phyloP scores from a whole-genome alignment of 768 basidiomycete species.

The Rickenella mellea region DNA sequence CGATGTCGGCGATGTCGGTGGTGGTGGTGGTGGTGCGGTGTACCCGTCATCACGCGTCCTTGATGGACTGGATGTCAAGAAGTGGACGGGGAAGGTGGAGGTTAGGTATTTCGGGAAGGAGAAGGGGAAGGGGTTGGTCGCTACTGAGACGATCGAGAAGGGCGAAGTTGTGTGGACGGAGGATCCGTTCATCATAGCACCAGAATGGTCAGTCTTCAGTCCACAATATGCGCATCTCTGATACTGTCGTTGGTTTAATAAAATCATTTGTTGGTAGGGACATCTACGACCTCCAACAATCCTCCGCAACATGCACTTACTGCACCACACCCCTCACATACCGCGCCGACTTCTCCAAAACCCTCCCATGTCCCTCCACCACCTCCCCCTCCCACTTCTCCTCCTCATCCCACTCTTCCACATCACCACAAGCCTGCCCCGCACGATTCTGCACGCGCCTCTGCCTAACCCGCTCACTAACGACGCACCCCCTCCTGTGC shows the following conservation, averaged over 20 bases:
- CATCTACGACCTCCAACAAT: constrained; percentile 59
- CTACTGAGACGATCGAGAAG: constrained; percentile 51
- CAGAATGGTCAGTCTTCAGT: constrained; percentile 52
- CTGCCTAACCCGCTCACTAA: constrained; percentile 56
- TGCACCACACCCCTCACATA: constrained; percentile 63
- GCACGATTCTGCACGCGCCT: constrained; percentile 74
- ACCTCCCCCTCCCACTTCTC: constrained; percentile 15
- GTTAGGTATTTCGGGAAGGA: constrained; percentile 58
- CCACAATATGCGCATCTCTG: constrained; percentile 1
- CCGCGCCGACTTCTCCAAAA: constrained; percentile 27
- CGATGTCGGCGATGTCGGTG: constrained; percentile 5
- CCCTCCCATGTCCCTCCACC: constrained; percentile 19
- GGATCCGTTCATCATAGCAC: constrained; percentile 71
- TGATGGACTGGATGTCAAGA: constrained; percentile 47
- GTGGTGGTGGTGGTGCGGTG: constrained; percentile 12
- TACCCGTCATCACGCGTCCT: constrained; percentile 61
- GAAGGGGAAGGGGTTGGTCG: constrained; percentile 82
- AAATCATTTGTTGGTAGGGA: constrained; percentile 38
- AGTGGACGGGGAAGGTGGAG: constrained; percentile 54
- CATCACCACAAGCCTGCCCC: constrained; percentile 36
- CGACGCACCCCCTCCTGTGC: constrained; percentile 62
- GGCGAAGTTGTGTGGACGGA: constrained; percentile 82
- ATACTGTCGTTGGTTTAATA: not conserved
- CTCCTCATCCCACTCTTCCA: constrained; percentile 44
- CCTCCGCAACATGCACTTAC: constrained; percentile 54